A percentile compares a stretch with the other conserved stretches of the same genome.
Conservation (phyloP, 257 asterid genomes). For the Paraleonurus japonicus region DNA sequence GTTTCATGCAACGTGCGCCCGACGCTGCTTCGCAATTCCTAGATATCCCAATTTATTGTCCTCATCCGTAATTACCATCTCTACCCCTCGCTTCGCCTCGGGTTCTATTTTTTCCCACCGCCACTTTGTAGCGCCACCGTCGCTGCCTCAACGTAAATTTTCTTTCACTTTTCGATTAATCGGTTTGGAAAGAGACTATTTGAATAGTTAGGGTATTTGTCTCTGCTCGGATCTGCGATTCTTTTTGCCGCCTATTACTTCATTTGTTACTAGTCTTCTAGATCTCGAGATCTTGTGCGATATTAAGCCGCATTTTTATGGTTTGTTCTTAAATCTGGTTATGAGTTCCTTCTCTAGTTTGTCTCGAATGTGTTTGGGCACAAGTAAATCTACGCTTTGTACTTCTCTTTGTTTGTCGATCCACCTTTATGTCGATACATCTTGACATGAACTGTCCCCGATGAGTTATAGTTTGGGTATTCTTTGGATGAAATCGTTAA, state of each 20-base stretch:
- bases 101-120: too few relatives aligned
- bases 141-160: too few relatives aligned
- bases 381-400: neutral
- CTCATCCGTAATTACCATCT: too few relatives aligned
- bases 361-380: neutral
- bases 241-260: neutral
- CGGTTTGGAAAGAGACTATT: too few relatives aligned
- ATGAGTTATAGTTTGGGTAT: neutral
- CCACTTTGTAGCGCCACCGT: too few relatives aligned
- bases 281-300: conserved; percentile 25
- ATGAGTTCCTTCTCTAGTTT: neutral
- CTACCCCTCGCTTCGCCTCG: too few relatives aligned
- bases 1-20: too few relatives aligned
- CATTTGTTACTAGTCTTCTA: neutral
- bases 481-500: neutral
- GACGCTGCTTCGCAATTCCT: too few relatives aligned
- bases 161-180: too few relatives aligned
- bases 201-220: too few relatives aligned
- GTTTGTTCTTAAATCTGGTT: neutral
- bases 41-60: too few relatives aligned
- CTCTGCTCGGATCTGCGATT: conserved; percentile 23
- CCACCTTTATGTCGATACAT: neutral
- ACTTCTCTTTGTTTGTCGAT: neutral
- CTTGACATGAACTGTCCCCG: neutral
- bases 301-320: neutral